Base-by-base conservation (phyloP, 2,329 filamentous ascomycete species). In the Ophiocordyceps unilateralis region DNA sequence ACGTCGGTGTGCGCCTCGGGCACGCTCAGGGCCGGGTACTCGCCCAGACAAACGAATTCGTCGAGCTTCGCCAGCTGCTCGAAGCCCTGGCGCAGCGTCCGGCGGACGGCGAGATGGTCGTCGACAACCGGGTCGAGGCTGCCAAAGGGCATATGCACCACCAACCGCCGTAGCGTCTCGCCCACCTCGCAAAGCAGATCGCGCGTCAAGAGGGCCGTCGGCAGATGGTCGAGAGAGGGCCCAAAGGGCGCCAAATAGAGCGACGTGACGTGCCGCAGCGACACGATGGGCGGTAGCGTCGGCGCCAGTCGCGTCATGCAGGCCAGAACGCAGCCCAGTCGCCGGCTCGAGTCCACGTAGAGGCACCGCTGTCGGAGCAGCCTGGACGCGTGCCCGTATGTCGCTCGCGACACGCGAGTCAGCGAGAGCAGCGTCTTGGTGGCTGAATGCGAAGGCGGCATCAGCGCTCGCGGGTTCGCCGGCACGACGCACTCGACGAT, bases 101-200 rank as follows among this genome's bases (percentile, higher is more conserved):
- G 56, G 34, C 60, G 56, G 39, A 66, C 55, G 44, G 52, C 52
- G 53, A 63, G 50, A 44, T 62, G 59, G 44, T 70, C 66, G 24
- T 67, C 32, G n/a, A 36, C 58, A 21, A 60, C 56, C 2, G 59
- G 60, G 23, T 63, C 59, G 15, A 69, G 53, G 42, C 56, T 65
- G 20, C 61, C 56, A 39, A 70, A 62, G 7, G 68, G 67, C 48
- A 72, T 68, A 45, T 68, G 58, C 37, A 72, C 59, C 40, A 70
- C 58, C 7, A 73, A 58, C 19, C 64, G 63, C 38, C 53, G 58
- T 39, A 74, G 58, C 7, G 62, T 61, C 19, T 52, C 49, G 41
- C 56, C 56, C 24, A 66, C 55, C 45, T 61, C 57, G 44, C 53
- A 58, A 41, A 73, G 58, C 2, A 73, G 55, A 38, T 65, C 60